Evolutionary conservation across 2,329 filamentous ascomycete species (phyloP), one percentile per base, ranked within the genome.

Genomic region (Arthrobotrys iridis): DNA sequence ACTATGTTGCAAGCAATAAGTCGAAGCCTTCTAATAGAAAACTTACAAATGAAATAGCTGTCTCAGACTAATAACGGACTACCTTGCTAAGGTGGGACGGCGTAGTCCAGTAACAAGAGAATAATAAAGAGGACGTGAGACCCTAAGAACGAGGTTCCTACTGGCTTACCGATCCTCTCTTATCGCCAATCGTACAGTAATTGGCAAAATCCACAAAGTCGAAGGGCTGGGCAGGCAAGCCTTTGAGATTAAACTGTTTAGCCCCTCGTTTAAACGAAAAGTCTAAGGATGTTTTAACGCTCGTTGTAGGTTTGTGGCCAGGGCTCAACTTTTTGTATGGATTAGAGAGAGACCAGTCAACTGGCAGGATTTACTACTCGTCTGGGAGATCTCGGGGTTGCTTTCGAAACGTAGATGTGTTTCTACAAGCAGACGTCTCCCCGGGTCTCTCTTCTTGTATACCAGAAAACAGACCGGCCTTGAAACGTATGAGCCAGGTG

Each of bases 21-120:
- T 62, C 18, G 26, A 63, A 74, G 63, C 57, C 52, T 67, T 63
- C 62, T 75, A 64, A 75, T 68, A 75, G 63, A 75, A 63, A 45
- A 75, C 63, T 63, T 68, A 75, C 71, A 75, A 67, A 75, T 68
- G 63, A 68, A 68, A 64, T 68, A 68, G 62, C 62, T 75, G 71
- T 75, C 71, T 75, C 71, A 75, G 63, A 75, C 63, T 75, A 75
- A 75, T 75, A 75, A 66, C 50, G 28, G 63, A 48, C 46, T 58
- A 64, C 71, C 71, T 75, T 63, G 71, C 48, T 75, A 65, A 68
- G 71, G 71, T 75, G 71, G 71, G 63, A 75, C 63, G 55, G 63
- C 28, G 71, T 59, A 75, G 55, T 68, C 71, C 71, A 75, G 71
- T 75, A 63, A 63, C 48, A 63, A 59, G 71, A 20, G 63, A 45